Evolutionary conservation across 176 grass and related monocot species (phyloP).

Genomic region (barley (Hordeum vulgare)): MorexV3_pseudomolecules_assembly NC_058523.1:201313011-201313510

Average conservation of each 20-base stretch:
- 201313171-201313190: slow-evolving; percentile 58
- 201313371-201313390: not conserved
- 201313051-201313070: not conserved
- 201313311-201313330: not conserved
- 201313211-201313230: not conserved
- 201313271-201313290: not conserved
- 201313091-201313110: slow-evolving; percentile 76
- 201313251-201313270: not conserved
- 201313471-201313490: slow-evolving; percentile 62
- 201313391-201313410: not conserved
- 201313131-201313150: slow-evolving; percentile 27
- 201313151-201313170: slow-evolving; percentile 42
- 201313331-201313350: not conserved
- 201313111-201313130: slow-evolving; percentile 42
- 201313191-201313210: slow-evolving; percentile 70
- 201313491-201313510: slow-evolving; percentile 68
- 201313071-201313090: no score
- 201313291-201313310: not conserved
- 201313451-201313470: slow-evolving; percentile 68
- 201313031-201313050: no score
- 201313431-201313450: not conserved
- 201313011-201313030: not conserved
- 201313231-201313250: not conserved
- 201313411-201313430: not conserved
- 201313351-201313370: no score